phyloP scores from a whole-genome alignment of 148 eudicot species.

The Camellia japonica region DNA sequence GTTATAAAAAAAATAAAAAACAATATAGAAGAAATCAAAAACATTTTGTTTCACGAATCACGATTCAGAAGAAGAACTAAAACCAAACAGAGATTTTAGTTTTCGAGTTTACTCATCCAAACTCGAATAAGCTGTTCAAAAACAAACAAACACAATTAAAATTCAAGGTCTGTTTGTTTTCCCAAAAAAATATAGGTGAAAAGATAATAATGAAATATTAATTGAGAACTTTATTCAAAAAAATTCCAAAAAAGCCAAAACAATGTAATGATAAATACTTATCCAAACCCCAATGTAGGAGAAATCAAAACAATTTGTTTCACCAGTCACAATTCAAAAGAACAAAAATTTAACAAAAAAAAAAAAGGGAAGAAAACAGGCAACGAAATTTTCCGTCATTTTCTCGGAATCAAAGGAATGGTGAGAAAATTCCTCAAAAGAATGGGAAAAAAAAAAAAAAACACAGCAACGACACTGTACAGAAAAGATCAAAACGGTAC shows the following conservation, averaged over 20 bases:
- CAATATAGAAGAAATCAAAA: not conserved
- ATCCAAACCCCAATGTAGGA: not conserved
- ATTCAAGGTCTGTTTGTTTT: not conserved
- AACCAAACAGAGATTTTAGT: too few relatives aligned
- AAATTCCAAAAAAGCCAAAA: not conserved
- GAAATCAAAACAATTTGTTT: not conserved
- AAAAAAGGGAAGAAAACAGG: too few relatives aligned
- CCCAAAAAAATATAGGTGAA: not conserved
- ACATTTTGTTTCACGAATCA: too few relatives aligned
- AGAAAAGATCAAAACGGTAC: conserved; percentile 24
- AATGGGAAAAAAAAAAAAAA: not conserved
- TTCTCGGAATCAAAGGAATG: conserved; percentile 3
- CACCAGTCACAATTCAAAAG: too few relatives aligned
- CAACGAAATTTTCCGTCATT: not conserved
- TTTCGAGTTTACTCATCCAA: too few relatives aligned
- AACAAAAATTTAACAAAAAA: not conserved
- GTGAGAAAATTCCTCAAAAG: not conserved
- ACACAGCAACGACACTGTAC: not conserved
- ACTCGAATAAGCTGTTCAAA: too few relatives aligned
- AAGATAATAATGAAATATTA: not conserved
- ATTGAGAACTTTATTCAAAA: not conserved
- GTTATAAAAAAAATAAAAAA: too few relatives aligned
- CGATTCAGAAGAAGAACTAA: too few relatives aligned
- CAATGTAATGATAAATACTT: not conserved
- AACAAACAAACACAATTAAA: not conserved